Evolutionary conservation across 73 alveolate genomes (phyloP).

Genomic region (Paramecium sonneborni): DNA sequence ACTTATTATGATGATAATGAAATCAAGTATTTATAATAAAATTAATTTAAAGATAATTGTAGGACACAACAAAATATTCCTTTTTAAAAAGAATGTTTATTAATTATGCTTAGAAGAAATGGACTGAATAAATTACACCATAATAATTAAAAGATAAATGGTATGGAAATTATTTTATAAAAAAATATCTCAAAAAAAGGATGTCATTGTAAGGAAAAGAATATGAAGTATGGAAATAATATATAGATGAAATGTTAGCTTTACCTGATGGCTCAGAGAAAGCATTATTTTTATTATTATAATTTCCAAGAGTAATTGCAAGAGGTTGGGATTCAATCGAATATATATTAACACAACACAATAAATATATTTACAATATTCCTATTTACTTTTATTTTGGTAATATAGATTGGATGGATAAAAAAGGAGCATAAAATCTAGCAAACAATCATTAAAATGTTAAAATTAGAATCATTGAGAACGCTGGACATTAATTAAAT

Average conservation of each 20-base stretch:
- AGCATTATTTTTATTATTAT: slow-evolving; percentile 22
- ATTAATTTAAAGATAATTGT: not conserved
- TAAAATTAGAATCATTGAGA: not conserved
- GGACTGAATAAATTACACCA: slow-evolving; percentile 2
- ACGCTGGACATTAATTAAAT: slow-evolving; percentile 42
- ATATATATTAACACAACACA: not conserved
- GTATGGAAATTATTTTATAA: slow-evolving; percentile 23
- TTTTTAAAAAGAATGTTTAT: not conserved
- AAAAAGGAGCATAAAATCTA: not conserved
- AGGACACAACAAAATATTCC: not conserved
- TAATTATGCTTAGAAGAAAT: not conserved
- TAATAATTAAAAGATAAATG: not conserved
- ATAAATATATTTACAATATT: not conserved
- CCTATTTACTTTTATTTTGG: slow-evolving; percentile 31
- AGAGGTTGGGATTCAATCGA: not conserved
- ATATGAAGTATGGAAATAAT: slow-evolving; percentile 39
- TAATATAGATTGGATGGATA: slow-evolving; percentile 29
- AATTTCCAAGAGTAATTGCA: slow-evolving; percentile 36
- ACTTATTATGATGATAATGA: slow-evolving; percentile 24
- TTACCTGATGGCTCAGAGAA: slow-evolving; percentile 53
- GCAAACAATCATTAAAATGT: not conserved
- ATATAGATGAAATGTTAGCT: not conserved
- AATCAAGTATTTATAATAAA: not conserved
- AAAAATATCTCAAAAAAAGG: slow-evolving; percentile 29
- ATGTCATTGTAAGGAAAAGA: slow-evolving; percentile 17